These are phyloP conservation scores for Vaccinium myrtillus DNA, from an alignment of 148 eudicot genomes.

Conservation along the genomic window DNA sequence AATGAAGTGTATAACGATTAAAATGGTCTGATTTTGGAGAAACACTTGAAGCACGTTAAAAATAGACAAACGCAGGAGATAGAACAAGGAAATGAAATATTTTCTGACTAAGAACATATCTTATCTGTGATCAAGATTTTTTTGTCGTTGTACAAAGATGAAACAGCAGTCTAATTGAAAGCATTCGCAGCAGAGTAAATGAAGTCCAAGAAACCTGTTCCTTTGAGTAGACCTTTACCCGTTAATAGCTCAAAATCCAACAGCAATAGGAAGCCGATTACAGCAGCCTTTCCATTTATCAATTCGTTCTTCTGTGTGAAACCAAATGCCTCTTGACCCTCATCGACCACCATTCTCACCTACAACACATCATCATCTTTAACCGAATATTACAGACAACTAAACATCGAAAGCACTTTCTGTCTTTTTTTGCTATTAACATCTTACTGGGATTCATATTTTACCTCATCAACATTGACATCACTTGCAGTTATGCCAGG, in stretches of 20 bases:
- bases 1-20: not conserved
- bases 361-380: slow-evolving; percentile 20
- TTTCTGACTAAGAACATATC: not conserved
- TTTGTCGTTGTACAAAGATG: slow-evolving; percentile 12
- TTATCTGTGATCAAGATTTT: not conserved
- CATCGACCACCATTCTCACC: slow-evolving; percentile 95
- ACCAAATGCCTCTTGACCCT: slow-evolving; percentile 71
- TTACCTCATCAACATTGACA: slow-evolving; percentile 94
- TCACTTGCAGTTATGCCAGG: slow-evolving; percentile 86
- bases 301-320: slow-evolving; percentile 70
- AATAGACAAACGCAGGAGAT: not conserved
- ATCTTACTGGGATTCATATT: not conserved
- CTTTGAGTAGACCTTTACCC: slow-evolving; percentile 91
- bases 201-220: slow-evolving; percentile 98
- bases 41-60: not conserved
- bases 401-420: not conserved
- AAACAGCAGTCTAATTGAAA: slow-evolving; percentile 40
- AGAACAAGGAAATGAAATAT: not conserved
- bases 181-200: slow-evolving; percentile 67
- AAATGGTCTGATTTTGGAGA: not conserved
- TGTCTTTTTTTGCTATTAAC: not conserved
- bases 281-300: slow-evolving; percentile 95
- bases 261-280: slow-evolving; percentile 80
- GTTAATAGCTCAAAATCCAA: slow-evolving; percentile 93
- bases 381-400: not conserved